phyloP scores from a whole-genome alignment of 495 filamentous ascomycete genomes.

The Daldinia grandis region DNA sequence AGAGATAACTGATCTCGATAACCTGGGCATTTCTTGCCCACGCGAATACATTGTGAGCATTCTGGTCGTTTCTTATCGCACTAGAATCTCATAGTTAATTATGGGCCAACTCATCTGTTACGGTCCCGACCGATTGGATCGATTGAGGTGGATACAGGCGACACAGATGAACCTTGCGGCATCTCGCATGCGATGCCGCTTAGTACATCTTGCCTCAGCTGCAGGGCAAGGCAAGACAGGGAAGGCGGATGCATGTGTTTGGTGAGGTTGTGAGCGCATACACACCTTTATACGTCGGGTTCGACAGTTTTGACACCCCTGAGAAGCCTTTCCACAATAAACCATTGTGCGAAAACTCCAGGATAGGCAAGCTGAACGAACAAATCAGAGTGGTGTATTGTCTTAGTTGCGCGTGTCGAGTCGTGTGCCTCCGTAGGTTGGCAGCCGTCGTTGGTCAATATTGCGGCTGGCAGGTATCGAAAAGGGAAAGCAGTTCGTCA shows the following conservation, averaged over 20 bases:
- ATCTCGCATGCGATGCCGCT: slow-evolving; percentile 11
- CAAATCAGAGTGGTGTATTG: slow-evolving; percentile 38
- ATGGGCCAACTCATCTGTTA: slow-evolving; percentile 16
- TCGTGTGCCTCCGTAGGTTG: slow-evolving; percentile 30
- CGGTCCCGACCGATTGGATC: slow-evolving; percentile 17
- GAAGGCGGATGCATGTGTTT: slow-evolving; percentile 25
- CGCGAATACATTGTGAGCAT: slow-evolving; percentile 71
- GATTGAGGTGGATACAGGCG: slow-evolving; percentile 17
- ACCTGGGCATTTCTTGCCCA: slow-evolving; percentile 68
- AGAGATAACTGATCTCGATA: slow-evolving; percentile 74
- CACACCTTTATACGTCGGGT: slow-evolving; percentile 69
- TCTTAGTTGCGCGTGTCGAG: slow-evolving; percentile 30
- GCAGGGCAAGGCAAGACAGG: slow-evolving; percentile 18
- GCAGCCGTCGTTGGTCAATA: slow-evolving; percentile 39
- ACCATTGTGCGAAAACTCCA: slow-evolving; percentile 64
- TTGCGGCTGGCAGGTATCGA: slow-evolving; percentile 40
- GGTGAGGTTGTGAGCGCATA: slow-evolving; percentile 26
- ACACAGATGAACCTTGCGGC: slow-evolving; percentile 13
- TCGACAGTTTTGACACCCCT: slow-evolving; percentile 73
- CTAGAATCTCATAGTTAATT: slow-evolving; percentile 47
- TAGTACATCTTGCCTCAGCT: slow-evolving; percentile 21
- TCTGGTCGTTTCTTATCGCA: slow-evolving; percentile 72
- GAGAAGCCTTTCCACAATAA: slow-evolving; percentile 76
- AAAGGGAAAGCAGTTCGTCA: slow-evolving; percentile 48
- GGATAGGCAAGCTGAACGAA: slow-evolving; percentile 39